Evolutionary conservation across 495 filamentous ascomycete species (phyloP), one percentile per base, ranked within the genome.

Genomic region (Polyplosphaeria fusca): DNA sequence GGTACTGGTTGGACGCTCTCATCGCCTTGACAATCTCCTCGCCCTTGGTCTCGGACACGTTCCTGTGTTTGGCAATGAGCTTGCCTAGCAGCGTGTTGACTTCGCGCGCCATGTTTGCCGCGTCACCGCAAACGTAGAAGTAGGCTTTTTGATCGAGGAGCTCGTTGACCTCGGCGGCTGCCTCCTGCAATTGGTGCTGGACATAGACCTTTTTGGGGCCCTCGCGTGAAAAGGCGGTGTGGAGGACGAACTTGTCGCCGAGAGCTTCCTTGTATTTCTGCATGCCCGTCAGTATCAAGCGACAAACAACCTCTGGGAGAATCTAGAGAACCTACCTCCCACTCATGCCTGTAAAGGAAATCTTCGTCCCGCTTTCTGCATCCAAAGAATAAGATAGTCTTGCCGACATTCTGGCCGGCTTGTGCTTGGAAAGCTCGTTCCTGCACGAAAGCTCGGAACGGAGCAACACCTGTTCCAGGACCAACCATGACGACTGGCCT

Each of bases 81-180:
- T 91, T 83, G 27, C 76, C 85, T 19, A 99, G 78, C 5, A 89
- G 79, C 30, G 83, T 76, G 74, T 91, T 97, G 73, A 99, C 93
- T 68, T 97, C 93, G 40, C 94, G 82, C 35, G 93, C 93, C 93
- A 99, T 99, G 75, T 96, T 92, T 44, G 94, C 88, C 4, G 93
- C 93, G 65, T 99, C 93, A 74, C 93, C 93, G 67, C 93, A 99
- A 28, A 99, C 93, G 69, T 99, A 99, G 75, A 99, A 89, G 72
- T 92, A 96, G 14, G 87, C 92, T 67, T 86, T 86, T 69, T 96
- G 89, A 67, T 87, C 76, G 11, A 99, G 77, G 2, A 99, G 83
- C 61, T 91, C 82, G 71, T 95, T 93, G 74, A 99, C 79, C 60
- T 95, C 82, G 47, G 85, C 78, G 25, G 89, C 87, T 20, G 83